These are phyloP conservation scores for Ogataea nonfermentans DNA, from an alignment of 805 yeast genomes.

Conservation along the genomic window DNA sequence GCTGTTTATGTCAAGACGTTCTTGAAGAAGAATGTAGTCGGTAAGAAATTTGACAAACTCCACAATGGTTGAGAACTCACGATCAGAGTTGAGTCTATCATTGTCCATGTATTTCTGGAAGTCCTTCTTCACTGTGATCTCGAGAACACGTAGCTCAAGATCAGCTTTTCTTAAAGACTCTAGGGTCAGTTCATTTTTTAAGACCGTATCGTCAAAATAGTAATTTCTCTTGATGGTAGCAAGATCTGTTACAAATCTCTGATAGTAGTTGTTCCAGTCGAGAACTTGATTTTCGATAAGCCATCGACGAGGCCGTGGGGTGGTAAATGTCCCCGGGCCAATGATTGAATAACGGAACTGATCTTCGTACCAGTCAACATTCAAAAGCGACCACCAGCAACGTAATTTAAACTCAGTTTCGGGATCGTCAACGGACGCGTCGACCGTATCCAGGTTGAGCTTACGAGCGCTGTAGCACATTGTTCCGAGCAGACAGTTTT, in stretches of 20 bases:
- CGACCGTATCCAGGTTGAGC: constrained; percentile 23
- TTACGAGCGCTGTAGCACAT: constrained; percentile 27
- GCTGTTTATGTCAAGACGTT: constrained; percentile 30
- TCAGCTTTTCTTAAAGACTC: constrained; percentile 26
- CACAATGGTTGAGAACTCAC: constrained; percentile 10
- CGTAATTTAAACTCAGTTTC: constrained; percentile 14
- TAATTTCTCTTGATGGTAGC: constrained; percentile 28
- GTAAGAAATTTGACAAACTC: constrained; percentile 21
- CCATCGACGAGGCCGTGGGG: constrained; percentile 29
- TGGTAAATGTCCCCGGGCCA: constrained; percentile 21
- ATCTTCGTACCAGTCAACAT: constrained; percentile 36
- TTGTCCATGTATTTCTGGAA: constrained; percentile 23
- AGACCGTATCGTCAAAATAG: constrained; percentile 26
- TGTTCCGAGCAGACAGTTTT: constrained; percentile 24
- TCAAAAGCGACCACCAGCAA: constrained; percentile 33
- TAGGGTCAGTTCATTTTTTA: constrained; percentile 16
- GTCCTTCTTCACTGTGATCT: constrained; percentile 22
- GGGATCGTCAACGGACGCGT: constrained; percentile 7
- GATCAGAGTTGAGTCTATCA: constrained; percentile 15
- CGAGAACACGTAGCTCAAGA: constrained; percentile 25
- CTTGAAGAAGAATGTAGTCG: constrained; percentile 21
- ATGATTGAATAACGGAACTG: constrained; percentile 26
- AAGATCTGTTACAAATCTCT: constrained; percentile 22
- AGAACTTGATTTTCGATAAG: constrained; percentile 12
- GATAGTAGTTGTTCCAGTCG: constrained; percentile 26